Conservation (phyloP, 345 rosid species). For the Citrus inodora region DNA sequence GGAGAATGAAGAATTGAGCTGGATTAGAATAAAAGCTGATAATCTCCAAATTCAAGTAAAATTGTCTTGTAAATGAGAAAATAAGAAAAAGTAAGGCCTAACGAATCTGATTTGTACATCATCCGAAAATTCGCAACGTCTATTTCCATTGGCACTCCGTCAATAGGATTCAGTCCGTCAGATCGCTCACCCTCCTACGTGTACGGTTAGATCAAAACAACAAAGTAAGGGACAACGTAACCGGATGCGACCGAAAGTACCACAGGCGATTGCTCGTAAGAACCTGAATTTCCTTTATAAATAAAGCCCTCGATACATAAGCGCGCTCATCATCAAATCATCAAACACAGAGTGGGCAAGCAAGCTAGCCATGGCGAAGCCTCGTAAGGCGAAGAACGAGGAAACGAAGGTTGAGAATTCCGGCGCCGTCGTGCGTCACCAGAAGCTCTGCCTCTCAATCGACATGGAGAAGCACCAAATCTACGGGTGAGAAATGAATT, state of each 20-base stretch:
- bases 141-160: not conserved
- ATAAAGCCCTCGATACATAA: not conserved
- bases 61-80: not conserved
- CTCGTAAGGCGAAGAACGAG: conserved; percentile 75
- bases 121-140: not conserved
- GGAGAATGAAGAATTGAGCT: not conserved
- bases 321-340: not conserved
- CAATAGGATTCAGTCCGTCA: not conserved
- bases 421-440: conserved; percentile 81
- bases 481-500: conserved; percentile 44
- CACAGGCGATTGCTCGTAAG: not conserved
- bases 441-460: conserved; percentile 89
- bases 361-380: conserved; percentile 68
- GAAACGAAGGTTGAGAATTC: conserved; percentile 64
- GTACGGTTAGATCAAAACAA: not conserved
- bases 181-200: not conserved
- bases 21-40: not conserved
- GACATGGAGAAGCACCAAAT: conserved; percentile 69
- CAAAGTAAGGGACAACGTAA: not conserved
- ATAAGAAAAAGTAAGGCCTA: too few species aligned
- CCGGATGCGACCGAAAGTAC: not conserved
- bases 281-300: conserved; percentile 5
- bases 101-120: not conserved
- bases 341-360: not conserved
- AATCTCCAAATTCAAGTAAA: not conserved